Conservation (phyloP, 768 basidiomycete genomes). For the Boletus tomentosulus region DNA sequence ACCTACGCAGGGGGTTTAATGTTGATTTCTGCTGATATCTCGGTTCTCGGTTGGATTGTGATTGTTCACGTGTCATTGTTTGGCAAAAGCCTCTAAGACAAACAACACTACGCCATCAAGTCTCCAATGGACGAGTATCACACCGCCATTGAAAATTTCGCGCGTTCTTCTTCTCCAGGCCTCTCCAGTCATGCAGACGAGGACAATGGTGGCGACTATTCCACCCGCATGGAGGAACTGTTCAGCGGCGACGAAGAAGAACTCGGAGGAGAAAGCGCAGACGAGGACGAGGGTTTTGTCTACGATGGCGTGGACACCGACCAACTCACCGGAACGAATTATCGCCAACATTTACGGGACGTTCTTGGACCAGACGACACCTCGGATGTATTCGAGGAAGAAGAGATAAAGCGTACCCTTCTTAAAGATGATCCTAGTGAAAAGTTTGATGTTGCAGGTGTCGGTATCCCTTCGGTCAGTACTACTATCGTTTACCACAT, state of each 20-base stretch:
- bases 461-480: constrained; percentile 33
- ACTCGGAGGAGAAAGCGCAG: constrained; percentile 42
- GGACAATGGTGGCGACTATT: constrained; percentile 24
- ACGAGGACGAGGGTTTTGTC: constrained; percentile 60
- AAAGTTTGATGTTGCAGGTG: constrained; percentile 7
- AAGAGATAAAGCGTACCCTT: constrained; percentile 45
- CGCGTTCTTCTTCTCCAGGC: constrained; percentile 8
- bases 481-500: constrained; percentile 4
- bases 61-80: constrained; percentile 22
- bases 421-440: constrained; percentile 37
- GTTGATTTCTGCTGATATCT: constrained; percentile 16
- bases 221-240: constrained; percentile 23
- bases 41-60: background rate
- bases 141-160: background rate
- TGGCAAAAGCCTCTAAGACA: constrained; percentile 24
- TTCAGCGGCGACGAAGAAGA: constrained; percentile 41
- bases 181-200: constrained; percentile 17
- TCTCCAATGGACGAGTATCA: constrained; percentile 8
- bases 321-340: constrained; percentile 43
- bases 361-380: constrained; percentile 64
- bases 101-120: constrained; percentile 14
- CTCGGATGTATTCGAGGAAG: constrained; percentile 44
- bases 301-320: constrained; percentile 69
- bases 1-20: background rate
- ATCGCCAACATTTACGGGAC: constrained; percentile 66